Evolutionary conservation across 2,329 filamentous ascomycete genomes (phyloP), one percentile per base, ranked within the genome.

Genomic region (Paecilomyces sp.): DNA sequence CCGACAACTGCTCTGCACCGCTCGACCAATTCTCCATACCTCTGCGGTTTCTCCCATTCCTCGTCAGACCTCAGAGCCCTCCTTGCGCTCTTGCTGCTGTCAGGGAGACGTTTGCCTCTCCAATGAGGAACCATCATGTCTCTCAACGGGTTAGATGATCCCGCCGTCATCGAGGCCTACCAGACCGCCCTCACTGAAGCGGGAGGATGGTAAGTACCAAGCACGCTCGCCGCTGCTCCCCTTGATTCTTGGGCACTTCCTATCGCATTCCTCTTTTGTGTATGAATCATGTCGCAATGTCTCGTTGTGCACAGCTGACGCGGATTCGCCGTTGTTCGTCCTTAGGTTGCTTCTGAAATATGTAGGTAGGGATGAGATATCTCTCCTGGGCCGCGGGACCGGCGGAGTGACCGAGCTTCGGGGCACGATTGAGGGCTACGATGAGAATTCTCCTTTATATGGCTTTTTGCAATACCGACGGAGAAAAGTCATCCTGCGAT

Each of bases 271-370:
- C 57, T 41, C 18, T 60, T 31, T 55, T 52, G 25, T n/a, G 47
- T 31, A 36, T 30, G 51, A 22, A 31, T n/a, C n/a, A 59, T 33
- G 6, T 31, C 54, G 34, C 11, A n/a, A 41, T 65, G 56, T 13
- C 28, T 33, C 25, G 31, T 12, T 31, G 50, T 28, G 54, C n/a
- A 55, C 51, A 56, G 51, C 64, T 65, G 63, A 60, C 62, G 53
- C 53, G 54, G 25, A 25, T 30, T 25, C 22, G 25, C 30, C 58
- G 57, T 54, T 61, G 25, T 31, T 58, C 61, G 67, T 22, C 60
- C 34, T 33, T 71, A 97, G 94, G 94, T 94, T 99, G 70, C 85
- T 97, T 63, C 86, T 99, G 67, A 92, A 93, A 74, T 99, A 99
- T 77, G 83, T 85, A 63, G 88, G 88, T 62, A 88, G 94, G 75